Conservation (phyloP, 2,329 filamentous ascomycete genomes). For the Calonectria henricotiae region DNA sequence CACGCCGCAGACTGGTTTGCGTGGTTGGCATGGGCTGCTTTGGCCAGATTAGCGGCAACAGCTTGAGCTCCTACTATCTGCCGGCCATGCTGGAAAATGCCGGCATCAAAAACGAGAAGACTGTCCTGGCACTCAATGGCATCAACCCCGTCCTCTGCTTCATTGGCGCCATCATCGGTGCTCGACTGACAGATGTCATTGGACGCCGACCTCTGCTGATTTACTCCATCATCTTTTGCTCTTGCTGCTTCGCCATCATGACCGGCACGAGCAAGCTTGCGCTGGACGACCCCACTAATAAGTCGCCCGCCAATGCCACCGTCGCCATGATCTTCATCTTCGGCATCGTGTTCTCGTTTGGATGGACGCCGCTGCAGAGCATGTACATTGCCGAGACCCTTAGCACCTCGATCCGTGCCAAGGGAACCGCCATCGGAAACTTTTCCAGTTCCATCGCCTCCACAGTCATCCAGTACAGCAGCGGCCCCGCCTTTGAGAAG, state of each 20-base stretch:
- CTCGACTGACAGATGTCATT: slow-evolving; percentile 70
- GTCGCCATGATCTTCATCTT: slow-evolving; percentile 69
- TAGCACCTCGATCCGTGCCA: slow-evolving; percentile 63
- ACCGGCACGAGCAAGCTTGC: slow-evolving; percentile 66
- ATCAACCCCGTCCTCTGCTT: slow-evolving; percentile 71
- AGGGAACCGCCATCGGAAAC: slow-evolving; percentile 64
- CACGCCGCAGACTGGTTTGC: slow-evolving; percentile 67
- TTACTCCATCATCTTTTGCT: slow-evolving; percentile 64
- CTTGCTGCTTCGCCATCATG: slow-evolving; percentile 66
- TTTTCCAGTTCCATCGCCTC: slow-evolving; percentile 59
- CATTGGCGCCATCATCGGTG: slow-evolving; percentile 68
- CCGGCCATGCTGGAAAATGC: slow-evolving; percentile 67
- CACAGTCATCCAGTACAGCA: slow-evolving; percentile 63
- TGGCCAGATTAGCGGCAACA: slow-evolving; percentile 69
- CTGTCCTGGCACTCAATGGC: slow-evolving; percentile 67
- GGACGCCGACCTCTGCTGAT: slow-evolving; percentile 73
- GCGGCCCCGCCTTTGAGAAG: slow-evolving; percentile 61
- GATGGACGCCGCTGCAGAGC: slow-evolving; percentile 66
- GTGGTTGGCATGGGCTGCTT: slow-evolving; percentile 69
- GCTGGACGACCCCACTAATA: slow-evolving; percentile 56
- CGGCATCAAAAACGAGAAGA: slow-evolving; percentile 67
- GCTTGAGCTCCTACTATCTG: slow-evolving; percentile 70
- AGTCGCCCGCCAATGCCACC: slow-evolving; percentile 61
- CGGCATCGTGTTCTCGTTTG: slow-evolving; percentile 67
- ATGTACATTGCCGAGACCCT: slow-evolving; percentile 68